Percentiles rank a stretch among this genome's conserved stretches.
phyloP scores from a whole-genome alignment of 352 stramenopile species.

The Blastocystis sp. region DNA sequence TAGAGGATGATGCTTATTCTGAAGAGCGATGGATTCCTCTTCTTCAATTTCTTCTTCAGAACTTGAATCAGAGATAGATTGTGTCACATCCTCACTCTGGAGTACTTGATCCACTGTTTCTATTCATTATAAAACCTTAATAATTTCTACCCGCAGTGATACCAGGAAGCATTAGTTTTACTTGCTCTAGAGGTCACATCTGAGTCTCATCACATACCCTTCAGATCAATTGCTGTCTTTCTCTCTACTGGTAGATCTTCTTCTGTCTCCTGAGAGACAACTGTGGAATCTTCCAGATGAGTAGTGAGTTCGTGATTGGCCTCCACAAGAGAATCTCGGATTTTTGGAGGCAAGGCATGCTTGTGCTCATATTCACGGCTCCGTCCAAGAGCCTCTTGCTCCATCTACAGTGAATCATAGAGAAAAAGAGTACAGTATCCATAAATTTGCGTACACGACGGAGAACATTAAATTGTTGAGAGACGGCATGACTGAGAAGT shows the following conservation, averaged over 20 bases:
- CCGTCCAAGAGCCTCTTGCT: not conserved
- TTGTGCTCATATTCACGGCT: slow-evolving; percentile 37
- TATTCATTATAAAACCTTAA: not conserved
- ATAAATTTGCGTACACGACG: slow-evolving; percentile 3
- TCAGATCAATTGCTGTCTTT: not conserved
- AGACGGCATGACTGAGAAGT: not conserved
- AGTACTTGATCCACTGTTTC: slow-evolving; percentile 9
- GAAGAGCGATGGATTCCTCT: not conserved
- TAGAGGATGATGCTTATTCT: slow-evolving; percentile 43
- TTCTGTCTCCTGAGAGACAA: not conserved
- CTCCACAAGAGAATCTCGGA: not conserved
- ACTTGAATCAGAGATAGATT: not conserved
- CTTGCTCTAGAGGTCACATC: not conserved
- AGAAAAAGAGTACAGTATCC: not conserved
- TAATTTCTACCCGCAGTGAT: not conserved
- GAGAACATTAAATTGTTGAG: slow-evolving; percentile 8
- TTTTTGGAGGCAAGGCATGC: not conserved
- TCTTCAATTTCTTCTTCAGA: not conserved
- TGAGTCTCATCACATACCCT: not conserved
- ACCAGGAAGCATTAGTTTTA: slow-evolving; percentile 7
- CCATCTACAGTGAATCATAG: not conserved
- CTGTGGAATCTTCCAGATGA: not conserved
- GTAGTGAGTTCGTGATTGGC: not conserved
- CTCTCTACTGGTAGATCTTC: not conserved
- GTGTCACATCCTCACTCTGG: not conserved